A percentile compares a stretch with the other conserved stretches of the same genome.
Conservation (phyloP, 2,329 filamentous ascomycete genomes). For the Cordyceps sp. region DNA sequence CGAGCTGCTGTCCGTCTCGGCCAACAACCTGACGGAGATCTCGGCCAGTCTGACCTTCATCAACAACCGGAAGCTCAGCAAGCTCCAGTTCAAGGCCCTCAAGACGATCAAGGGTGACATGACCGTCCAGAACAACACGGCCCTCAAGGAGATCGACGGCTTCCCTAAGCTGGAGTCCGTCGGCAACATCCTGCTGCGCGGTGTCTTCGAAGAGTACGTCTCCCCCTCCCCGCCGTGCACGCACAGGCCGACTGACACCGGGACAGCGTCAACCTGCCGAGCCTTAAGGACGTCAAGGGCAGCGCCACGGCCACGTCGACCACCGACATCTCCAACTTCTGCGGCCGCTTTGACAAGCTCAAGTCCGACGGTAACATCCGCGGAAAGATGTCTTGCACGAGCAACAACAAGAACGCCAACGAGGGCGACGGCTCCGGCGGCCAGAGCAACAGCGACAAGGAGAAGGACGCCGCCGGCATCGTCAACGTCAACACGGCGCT, state of each 20-base stretch:
- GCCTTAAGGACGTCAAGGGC: constrained; percentile 51
- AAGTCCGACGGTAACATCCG: constrained; percentile 20
- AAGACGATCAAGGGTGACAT: constrained; percentile 60
- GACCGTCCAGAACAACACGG: constrained; percentile 81
- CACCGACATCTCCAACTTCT: constrained; percentile 40
- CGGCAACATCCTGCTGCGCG: constrained; percentile 72
- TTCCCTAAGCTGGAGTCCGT: constrained; percentile 55
- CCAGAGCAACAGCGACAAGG: constrained; percentile 11
- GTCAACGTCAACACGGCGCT: constrained; percentile 28
- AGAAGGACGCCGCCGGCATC: constrained; percentile 24
- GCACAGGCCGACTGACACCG: neutral
- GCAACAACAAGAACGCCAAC: constrained; percentile 35
- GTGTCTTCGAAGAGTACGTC: constrained; percentile 68
- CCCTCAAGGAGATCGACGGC: constrained; percentile 44
- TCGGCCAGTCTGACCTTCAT: constrained; percentile 41
- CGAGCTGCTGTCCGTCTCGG: constrained; percentile 51
- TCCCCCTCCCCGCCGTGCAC: neutral
- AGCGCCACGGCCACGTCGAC: constrained; percentile 55
- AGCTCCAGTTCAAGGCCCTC: constrained; percentile 60
- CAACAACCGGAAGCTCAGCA: constrained; percentile 45
- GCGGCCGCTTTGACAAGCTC: constrained; percentile 29
- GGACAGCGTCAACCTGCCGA: constrained; percentile 52
- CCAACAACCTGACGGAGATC: constrained; percentile 38
- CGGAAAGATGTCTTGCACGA: constrained; percentile 30
- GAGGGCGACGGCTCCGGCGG: constrained; percentile 17